Conservation (phyloP, 179 eudicot species). For the Amaranthus tricolor region DNA sequence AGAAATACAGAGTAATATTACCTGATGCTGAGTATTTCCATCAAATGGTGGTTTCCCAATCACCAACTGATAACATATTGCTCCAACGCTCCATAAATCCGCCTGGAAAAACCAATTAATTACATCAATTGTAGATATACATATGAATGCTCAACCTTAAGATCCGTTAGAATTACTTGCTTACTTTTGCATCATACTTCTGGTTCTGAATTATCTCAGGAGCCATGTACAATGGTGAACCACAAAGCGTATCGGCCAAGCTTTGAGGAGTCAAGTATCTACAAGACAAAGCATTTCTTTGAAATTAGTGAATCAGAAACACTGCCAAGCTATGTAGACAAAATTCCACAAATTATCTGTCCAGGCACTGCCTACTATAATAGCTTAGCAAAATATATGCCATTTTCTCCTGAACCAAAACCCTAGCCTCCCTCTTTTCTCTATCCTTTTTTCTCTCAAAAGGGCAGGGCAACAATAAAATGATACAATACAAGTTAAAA, state of each 20-base stretch:
- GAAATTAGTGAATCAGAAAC: conserved; percentile 3
- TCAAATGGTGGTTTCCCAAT: conserved; percentile 51
- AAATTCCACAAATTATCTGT: neutral
- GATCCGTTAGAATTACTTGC: conserved; percentile 18
- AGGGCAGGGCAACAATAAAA: too few relatives aligned
- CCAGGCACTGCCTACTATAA: neutral
- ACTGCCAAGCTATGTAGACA: conserved; percentile 1
- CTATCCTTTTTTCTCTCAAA: too few relatives aligned
- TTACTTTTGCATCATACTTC: conserved; percentile 54
- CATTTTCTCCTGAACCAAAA: too few relatives aligned
- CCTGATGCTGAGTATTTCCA: conserved; percentile 49
- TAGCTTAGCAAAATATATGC: neutral
- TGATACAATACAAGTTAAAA: too few relatives aligned
- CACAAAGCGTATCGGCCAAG: conserved; percentile 57
- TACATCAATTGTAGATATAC: neutral
- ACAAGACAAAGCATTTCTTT: conserved; percentile 18
- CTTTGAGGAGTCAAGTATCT: conserved; percentile 50
- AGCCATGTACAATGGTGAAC: conserved; percentile 59
- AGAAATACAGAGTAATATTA: conserved; percentile 1
- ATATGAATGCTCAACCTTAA: neutral
- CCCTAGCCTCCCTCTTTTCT: too few relatives aligned
- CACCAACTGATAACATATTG: conserved; percentile 48
- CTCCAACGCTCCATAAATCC: conserved; percentile 64
- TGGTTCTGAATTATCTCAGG: conserved; percentile 57
- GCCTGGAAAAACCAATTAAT: conserved; percentile 35